phyloP scores from a whole-genome alignment of 768 basidiomycete genomes.

The Phlebiopsis gigantea region DNA sequence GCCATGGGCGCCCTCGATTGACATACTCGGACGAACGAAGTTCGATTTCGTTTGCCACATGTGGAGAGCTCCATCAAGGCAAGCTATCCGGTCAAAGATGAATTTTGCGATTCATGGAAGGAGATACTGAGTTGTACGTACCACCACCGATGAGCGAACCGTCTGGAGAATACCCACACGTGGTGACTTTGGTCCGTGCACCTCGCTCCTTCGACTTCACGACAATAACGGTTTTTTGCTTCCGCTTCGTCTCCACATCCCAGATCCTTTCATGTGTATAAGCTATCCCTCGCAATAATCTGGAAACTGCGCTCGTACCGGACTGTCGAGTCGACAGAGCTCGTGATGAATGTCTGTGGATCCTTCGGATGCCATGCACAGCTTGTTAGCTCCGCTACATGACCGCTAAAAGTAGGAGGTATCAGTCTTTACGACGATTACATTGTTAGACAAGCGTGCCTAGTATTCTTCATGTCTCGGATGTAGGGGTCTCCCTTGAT shows the following conservation, averaged over 20 bases:
- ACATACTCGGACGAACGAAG: constrained; percentile 86
- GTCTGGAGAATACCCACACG: constrained; percentile 85
- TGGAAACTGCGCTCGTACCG: constrained; percentile 42
- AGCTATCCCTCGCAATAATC: background rate
- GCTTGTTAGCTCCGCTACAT: constrained; percentile 87
- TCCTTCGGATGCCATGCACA: constrained; percentile 94
- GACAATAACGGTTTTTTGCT: constrained; percentile 94
- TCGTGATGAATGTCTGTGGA: constrained; percentile 78
- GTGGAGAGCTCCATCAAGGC: constrained; percentile 88
- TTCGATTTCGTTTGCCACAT: constrained; percentile 92
- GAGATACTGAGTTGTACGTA: constrained; percentile 29
- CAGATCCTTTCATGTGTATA: constrained; percentile 62
- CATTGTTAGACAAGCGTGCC: constrained; percentile 47
- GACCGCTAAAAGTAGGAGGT: constrained; percentile 55
- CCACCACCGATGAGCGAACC: constrained; percentile 88
- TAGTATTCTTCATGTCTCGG: constrained; percentile 98
- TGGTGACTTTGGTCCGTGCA: constrained; percentile 84
- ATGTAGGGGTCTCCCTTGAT: constrained; percentile 98
- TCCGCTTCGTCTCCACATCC: constrained; percentile 88
- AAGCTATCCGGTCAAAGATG: constrained; percentile 43
- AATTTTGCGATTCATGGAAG: constrained; percentile 8
- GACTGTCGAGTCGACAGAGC: constrained; percentile 94
- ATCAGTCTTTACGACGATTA: background rate
- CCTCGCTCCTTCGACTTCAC: constrained; percentile 96
- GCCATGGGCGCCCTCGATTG: constrained; percentile 80